These are phyloP conservation scores for Hemerocallis citrina DNA, from an alignment of 106 monocot genomes.

Conservation along the genomic window DNA sequence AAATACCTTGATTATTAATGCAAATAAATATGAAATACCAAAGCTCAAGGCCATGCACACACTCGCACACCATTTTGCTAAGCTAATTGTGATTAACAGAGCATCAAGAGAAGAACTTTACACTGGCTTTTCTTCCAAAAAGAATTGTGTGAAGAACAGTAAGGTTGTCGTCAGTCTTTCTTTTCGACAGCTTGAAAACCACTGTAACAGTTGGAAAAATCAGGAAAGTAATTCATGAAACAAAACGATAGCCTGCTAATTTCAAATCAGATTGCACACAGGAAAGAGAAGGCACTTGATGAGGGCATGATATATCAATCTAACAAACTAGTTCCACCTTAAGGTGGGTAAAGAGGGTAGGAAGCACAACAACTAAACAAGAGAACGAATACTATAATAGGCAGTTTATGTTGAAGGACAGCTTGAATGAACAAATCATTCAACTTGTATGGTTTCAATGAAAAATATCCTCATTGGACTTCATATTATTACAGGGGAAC, in stretches of 20 bases:
- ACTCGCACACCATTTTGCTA: background rate
- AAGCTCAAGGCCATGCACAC: background rate
- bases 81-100: background rate
- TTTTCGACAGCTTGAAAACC: slow-evolving; percentile 73
- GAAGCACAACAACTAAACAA: no score
- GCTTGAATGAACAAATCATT: no score
- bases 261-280: background rate
- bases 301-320: no score
- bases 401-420: no score
- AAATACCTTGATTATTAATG: background rate
- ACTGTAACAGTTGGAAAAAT: slow-evolving; percentile 31
- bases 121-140: slow-evolving; percentile 69
- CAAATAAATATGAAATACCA: background rate
- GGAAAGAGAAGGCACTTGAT: background rate
- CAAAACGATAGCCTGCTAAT: background rate
- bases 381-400: no score
- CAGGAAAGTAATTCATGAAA: background rate
- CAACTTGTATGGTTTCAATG: no score
- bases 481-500: no score
- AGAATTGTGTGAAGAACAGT: slow-evolving; percentile 64
- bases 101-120: slow-evolving; percentile 18
- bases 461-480: no score
- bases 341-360: no score
- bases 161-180: slow-evolving; percentile 72
- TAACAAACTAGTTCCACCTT: no score